A percentile compares a stretch with the other conserved stretches of the same genome.
phyloP scores from a whole-genome alignment of 208 protist species.

The Trypanosoma conorhini region DNA sequence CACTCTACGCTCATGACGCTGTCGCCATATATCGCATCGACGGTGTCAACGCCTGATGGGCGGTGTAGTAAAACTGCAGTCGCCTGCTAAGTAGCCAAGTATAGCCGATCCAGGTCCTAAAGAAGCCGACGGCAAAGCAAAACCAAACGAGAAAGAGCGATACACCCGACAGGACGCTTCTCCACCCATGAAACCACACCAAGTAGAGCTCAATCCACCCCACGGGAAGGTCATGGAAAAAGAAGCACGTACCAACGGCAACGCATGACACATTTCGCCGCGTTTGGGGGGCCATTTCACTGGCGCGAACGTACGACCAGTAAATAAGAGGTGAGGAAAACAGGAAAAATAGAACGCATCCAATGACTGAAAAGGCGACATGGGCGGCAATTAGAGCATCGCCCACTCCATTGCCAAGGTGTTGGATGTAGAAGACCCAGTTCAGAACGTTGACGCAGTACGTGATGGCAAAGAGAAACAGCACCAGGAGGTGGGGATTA shows the following conservation, averaged over 20 bases:
- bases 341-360: slow-evolving; percentile 48
- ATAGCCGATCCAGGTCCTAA: slow-evolving; percentile 73
- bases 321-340: slow-evolving; percentile 64
- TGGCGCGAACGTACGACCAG: slow-evolving; percentile 64
- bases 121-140: slow-evolving; percentile 73
- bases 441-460: slow-evolving; percentile 62
- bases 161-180: slow-evolving; percentile 59
- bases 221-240: slow-evolving; percentile 72
- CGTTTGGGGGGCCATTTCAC: slow-evolving; percentile 68
- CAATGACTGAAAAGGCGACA: slow-evolving; percentile 53
- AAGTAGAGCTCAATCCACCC: slow-evolving; percentile 77
- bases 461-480: slow-evolving; percentile 58
- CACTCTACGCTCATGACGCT: background rate
- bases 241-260: slow-evolving; percentile 57
- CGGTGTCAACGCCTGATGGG: slow-evolving; percentile 13
- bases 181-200: slow-evolving; percentile 56
- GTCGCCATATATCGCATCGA: background rate
- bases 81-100: slow-evolving; percentile 76
- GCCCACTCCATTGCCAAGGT: slow-evolving; percentile 2
- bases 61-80: slow-evolving; percentile 64
- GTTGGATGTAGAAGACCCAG: slow-evolving; percentile 53
- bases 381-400: slow-evolving; percentile 47
- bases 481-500: slow-evolving; percentile 44
- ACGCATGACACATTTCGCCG: slow-evolving; percentile 52
- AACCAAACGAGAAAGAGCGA: slow-evolving; percentile 64